Evolutionary conservation across 352 stramenopile species (phyloP), one percentile per base, ranked within the genome.

Genomic region (Phytophthora capsici): DNA sequence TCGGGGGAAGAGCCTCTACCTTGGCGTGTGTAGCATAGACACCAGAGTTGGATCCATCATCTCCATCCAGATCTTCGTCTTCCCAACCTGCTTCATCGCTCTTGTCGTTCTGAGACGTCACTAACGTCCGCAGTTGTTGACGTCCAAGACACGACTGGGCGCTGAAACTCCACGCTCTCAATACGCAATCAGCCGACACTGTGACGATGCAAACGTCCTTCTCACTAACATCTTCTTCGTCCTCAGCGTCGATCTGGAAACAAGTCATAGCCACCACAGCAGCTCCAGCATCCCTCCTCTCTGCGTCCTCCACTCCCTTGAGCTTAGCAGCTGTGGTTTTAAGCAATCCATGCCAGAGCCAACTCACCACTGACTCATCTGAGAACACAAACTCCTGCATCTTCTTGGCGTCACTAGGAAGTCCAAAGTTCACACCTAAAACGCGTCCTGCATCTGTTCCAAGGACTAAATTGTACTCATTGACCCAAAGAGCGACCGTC

Each of bases 391-490:
- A 91, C 69, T 90, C 80, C 56, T 89, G 81, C 56, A 85, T 66
- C 23, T 79, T 76, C 3, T 69, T 66, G 0, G 64, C 50, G 1
- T 81, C 61, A 16, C 59, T 59, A 0, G 85, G 83, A 0, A 91
- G 66, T 3, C 82, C 83, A 54, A 91, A 90, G 38, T 93, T 93
- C 28, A 93, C 78, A 12, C 80, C 85, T 3, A 93, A 41, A 13
- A 91, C 77, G 20, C 78, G 79, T 0, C 85, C 85, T 0, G 69
- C 46, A 63, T 92, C 82, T 2, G 79, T 87, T 10, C 81, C 82
- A 19, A 93, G 48, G 17, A 90, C 78, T 17, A 91, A 28, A 49
- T 93, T 91, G 62, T 86, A 91, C 66, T 91, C 85, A 46, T 93
- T 90, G 16, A 91, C 67, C 85, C 85, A 91, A 12, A 89, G 51